Base-by-base conservation (phyloP, 208 protist genomes). In the Leishmania turanica region DNA sequence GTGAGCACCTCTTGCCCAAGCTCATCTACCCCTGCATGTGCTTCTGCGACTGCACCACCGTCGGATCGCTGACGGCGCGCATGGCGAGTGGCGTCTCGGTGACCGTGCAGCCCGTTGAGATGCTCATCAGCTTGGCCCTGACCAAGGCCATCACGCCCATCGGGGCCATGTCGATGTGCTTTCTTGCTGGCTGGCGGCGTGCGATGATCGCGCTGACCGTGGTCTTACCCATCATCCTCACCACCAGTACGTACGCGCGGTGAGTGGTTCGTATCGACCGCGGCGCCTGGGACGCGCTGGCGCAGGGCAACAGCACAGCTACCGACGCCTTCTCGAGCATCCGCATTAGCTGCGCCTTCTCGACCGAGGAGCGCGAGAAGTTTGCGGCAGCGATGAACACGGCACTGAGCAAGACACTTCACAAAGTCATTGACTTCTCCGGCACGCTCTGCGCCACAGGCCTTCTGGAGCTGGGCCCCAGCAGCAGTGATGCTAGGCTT, bases 21-120 rank as follows among this genome's bases (percentile, higher is more conserved):
- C 84, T 92, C 62, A 84, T 90, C 58, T 91, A 90, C 81, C 83
- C 80, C 31, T 83, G 91, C 80, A 89, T 92, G 42, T 77, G 82
- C 54, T 92, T 94, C 73, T 94, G 84, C 68, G 84, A 92, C 74
- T 83, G 81, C 82, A 66, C 80, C 81, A 91, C 85, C 21, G 87
- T 92, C 34, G 89, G 89, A 40, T 88, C 82, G 13, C 79, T 92
- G 53, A 94, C 87, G 24, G 82, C 89, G 42, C 87, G 89, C 80
- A 92, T 94, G 89, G 92, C 87, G 53, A 94, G 88, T 80, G 91
- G 92, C 77, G 87, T 90, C 65, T 81, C 90, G 73, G 91, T 87
- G 42, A 92, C 87, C 81, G 80, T 90, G 40, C 81, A 87, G 75
- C 91, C 87, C 1, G 72, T 92, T 54, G 69, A 84, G 56, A 90